These are phyloP conservation scores for Hyaloperonospora arabidopsidis DNA, from an alignment of 352 stramenopile genomes.

Conservation along the genomic window DNA sequence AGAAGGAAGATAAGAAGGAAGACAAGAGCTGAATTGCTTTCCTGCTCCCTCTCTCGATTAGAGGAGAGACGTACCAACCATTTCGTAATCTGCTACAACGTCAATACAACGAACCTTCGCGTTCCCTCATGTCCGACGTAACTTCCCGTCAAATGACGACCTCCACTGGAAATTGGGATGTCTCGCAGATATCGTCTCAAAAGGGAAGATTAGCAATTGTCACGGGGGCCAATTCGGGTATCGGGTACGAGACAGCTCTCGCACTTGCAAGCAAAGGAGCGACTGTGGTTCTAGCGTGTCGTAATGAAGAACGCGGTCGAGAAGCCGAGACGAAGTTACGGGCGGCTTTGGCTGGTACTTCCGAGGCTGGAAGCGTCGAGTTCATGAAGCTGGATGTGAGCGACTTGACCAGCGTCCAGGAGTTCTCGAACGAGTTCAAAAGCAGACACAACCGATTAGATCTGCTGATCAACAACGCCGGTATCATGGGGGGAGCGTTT, in stretches of 20 bases:
- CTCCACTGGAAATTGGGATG: constrained; percentile 15
- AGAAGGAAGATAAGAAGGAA: no score
- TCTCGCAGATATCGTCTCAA: constrained; percentile 22
- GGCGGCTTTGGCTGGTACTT: constrained; percentile 4
- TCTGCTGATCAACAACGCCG: constrained; percentile 27
- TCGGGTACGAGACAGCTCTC: constrained; percentile 33
- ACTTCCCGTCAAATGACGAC: no score
- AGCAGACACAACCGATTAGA: constrained; percentile 29
- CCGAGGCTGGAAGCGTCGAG: constrained; percentile 28
- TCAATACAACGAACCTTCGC: no score
- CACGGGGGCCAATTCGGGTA: constrained; percentile 36
- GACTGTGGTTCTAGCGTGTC: constrained; percentile 35
- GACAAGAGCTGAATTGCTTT: no score
- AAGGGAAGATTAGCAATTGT: constrained; percentile 25
- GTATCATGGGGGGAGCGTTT: constrained; percentile 17
- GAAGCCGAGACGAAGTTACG: constrained; percentile 21
- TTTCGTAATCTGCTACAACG: no score
- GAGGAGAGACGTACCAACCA: no score
- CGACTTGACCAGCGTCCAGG: constrained; percentile 33
- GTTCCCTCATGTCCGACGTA: no score
- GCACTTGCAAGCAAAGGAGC: constrained; percentile 23
- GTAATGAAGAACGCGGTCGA: constrained; percentile 12
- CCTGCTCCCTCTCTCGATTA: no score
- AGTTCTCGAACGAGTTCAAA: constrained; percentile 37
- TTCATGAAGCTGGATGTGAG: constrained; percentile 46